Conservation (phyloP, 225 moss, liverwort and hornwort species). For the Sphagnum tenellum region DNA sequence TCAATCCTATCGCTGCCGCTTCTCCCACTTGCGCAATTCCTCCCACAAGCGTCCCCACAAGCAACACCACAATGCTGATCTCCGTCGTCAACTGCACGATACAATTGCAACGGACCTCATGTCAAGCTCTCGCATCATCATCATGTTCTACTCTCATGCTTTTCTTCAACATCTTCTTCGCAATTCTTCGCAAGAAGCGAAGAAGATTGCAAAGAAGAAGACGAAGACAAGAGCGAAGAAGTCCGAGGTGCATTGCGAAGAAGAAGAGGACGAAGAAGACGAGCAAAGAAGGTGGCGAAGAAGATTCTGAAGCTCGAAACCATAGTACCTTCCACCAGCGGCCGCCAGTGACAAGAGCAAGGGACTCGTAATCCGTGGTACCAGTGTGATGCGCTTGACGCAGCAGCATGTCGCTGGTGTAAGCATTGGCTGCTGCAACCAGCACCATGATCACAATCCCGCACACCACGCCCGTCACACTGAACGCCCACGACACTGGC, state of each 20-base stretch:
- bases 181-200: too few relatives aligned
- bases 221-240: too few relatives aligned
- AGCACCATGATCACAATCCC: slow-evolving; percentile 68
- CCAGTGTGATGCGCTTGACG: slow-evolving; percentile 63
- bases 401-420: slow-evolving; percentile 73
- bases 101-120: background rate
- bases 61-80: slow-evolving; percentile 65
- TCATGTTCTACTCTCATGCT: background rate
- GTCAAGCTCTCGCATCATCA: background rate
- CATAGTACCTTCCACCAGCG: slow-evolving; percentile 56
- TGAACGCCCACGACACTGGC: slow-evolving; percentile 86
- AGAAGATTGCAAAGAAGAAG: too few relatives aligned
- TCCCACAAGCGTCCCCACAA: slow-evolving; percentile 56
- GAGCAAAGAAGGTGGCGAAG: background rate
- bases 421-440: slow-evolving; percentile 72
- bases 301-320: too few relatives aligned
- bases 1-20: slow-evolving; percentile 38
- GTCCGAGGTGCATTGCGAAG: too few relatives aligned
- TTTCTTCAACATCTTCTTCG: too few relatives aligned
- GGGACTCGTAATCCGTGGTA: slow-evolving; percentile 49
- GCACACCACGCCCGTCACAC: slow-evolving; percentile 56
- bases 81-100: slow-evolving; percentile 59
- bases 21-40: slow-evolving; percentile 61
- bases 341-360: slow-evolving; percentile 48
- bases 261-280: background rate